These are phyloP conservation scores for Orbilia blumenaviensis DNA, from an alignment of 2,329 filamentous ascomycete species.

Conservation along the genomic window DNA sequence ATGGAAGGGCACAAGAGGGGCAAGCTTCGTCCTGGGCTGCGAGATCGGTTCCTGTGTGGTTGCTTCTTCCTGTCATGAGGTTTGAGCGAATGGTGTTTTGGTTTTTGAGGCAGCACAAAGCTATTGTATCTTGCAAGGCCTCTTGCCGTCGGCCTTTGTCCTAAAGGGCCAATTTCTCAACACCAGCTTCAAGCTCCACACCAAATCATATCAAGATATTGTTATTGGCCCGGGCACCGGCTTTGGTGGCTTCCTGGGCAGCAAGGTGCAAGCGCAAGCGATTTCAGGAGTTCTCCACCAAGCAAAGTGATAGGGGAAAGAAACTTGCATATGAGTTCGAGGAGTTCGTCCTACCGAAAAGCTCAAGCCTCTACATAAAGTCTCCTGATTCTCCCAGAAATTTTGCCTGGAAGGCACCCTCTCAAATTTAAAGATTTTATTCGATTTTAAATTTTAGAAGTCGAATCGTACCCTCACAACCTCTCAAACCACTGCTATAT, in stretches of 20 bases:
- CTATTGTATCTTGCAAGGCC: slow-evolving; percentile 19
- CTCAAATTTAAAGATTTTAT: slow-evolving; percentile 39
- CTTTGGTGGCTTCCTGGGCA: slow-evolving; percentile 15
- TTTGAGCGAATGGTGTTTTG: slow-evolving; percentile 20
- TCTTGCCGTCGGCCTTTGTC: slow-evolving; percentile 50
- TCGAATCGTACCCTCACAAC: slow-evolving; percentile 1
- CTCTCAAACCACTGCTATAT: slow-evolving; percentile 17
- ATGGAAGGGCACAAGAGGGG: slow-evolving; percentile 11
- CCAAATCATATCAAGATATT: slow-evolving; percentile 35
- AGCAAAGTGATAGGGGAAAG: slow-evolving; percentile 21
- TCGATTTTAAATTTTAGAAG: slow-evolving; percentile 37
- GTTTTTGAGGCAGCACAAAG: background rate
- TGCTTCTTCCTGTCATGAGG: slow-evolving; percentile 30
- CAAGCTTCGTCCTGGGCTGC: slow-evolving; percentile 19
- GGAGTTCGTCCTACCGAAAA: slow-evolving; percentile 1
- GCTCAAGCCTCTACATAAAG: slow-evolving; percentile 32
- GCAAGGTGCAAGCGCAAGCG: slow-evolving; percentile 28
- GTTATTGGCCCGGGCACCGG: slow-evolving; percentile 40
- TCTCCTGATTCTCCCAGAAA: slow-evolving; percentile 42
- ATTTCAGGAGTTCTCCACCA: slow-evolving; percentile 44
- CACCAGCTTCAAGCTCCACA: slow-evolving; percentile 35
- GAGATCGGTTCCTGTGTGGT: slow-evolving; percentile 49
- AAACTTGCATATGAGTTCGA: slow-evolving; percentile 18
- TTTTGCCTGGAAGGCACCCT: slow-evolving; percentile 45
- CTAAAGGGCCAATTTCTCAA: slow-evolving; percentile 35